Evolutionary conservation across 2,329 filamentous ascomycete species (phyloP).

Genomic region (Paramyrothecium roridum): DNA sequence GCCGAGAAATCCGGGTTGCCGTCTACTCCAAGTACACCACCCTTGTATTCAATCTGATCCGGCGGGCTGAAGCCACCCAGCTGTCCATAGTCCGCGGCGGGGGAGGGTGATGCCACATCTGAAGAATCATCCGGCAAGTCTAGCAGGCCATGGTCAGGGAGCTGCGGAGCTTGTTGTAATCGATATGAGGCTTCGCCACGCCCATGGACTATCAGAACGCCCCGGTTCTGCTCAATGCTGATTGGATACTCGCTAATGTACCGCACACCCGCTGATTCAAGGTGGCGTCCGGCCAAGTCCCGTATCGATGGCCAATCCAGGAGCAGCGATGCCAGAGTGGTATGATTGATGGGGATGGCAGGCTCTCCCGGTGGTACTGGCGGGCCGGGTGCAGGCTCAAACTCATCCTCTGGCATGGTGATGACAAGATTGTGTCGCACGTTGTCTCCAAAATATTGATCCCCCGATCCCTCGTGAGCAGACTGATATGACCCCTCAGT

Average conservation of each 20-base stretch:
- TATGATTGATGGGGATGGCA: constrained; percentile 80
- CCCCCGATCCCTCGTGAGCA: constrained; percentile 4
- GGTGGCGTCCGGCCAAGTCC: constrained; percentile 53
- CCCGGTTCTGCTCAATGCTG: constrained; percentile 69
- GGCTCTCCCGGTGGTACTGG: constrained; percentile 57
- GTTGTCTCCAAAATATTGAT: constrained; percentile 15
- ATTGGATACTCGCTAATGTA: constrained; percentile 72
- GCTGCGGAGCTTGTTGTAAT: constrained; percentile 44
- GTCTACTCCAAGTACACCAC: constrained; percentile 34
- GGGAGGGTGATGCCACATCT: constrained; percentile 51
- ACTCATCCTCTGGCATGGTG: constrained; percentile 41
- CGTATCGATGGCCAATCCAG: constrained; percentile 69
- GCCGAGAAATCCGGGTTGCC: constrained; percentile 54
- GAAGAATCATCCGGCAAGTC: constrained; percentile 46
- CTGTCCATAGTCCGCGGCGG: constrained; percentile 57
- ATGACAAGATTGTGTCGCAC: constrained; percentile 19
- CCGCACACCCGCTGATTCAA: constrained; percentile 47
- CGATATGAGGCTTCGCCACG: constrained; percentile 71
- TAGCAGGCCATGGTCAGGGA: constrained; percentile 32
- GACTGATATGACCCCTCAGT: constrained; percentile 14
- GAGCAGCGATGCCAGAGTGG: constrained; percentile 82
- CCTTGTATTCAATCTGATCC: constrained; percentile 34
- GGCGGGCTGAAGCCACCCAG: constrained; percentile 48
- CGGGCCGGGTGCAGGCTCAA: constrained; percentile 49
- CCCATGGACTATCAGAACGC: constrained; percentile 72